Percentiles rank a stretch among this genome's conserved stretches.
Conservation (phyloP, 257 asterid genomes). For the Coffea eugenioides region DNA sequence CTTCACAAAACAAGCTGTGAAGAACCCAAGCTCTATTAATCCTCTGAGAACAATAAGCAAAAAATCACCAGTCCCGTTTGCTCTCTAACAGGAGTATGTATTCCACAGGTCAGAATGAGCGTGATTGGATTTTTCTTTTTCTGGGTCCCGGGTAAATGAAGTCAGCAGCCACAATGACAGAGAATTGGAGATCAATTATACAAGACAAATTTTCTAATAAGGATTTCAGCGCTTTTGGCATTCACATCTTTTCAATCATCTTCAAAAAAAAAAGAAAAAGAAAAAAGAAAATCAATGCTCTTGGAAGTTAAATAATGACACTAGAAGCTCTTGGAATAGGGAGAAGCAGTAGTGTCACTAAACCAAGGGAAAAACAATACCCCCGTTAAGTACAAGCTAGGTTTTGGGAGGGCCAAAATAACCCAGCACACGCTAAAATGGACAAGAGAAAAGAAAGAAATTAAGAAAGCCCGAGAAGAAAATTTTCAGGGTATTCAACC, state of each 20-base stretch:
- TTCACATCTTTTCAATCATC: not conserved
- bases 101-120: too few species aligned
- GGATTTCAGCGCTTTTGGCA: not conserved
- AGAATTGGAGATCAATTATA: not conserved
- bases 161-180: not conserved
- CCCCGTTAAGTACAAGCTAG: not conserved
- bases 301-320: not conserved
- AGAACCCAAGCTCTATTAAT: too few species aligned
- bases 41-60: too few species aligned
- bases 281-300: not conserved
- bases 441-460: not conserved
- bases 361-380: not conserved
- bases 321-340: not conserved
- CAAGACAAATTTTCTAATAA: too few species aligned
- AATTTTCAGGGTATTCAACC: not conserved
- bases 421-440: conserved; percentile 12
- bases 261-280: not conserved
- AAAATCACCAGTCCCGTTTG: too few species aligned
- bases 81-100: too few species aligned
- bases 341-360: not conserved
- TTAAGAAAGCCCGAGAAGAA: not conserved
- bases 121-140: too few species aligned
- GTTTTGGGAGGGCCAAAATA: conserved; percentile 34
- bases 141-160: too few species aligned
- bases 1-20: too few species aligned